These are phyloP conservation scores for Cryptococcus maquisensis DNA, from an alignment of 1,284 basidiomycete species.

Conservation along the genomic window DNA sequence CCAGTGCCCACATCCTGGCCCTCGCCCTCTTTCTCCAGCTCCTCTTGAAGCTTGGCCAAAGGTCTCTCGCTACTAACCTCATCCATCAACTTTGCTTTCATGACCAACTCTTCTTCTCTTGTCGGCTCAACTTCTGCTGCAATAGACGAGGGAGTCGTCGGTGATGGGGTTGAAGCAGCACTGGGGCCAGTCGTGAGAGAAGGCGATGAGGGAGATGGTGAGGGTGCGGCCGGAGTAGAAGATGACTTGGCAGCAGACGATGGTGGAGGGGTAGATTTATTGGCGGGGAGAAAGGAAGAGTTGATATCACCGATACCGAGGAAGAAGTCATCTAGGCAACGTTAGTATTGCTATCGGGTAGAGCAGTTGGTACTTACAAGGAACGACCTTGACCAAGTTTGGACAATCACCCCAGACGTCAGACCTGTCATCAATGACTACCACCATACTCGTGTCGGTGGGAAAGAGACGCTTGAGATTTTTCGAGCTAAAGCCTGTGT, in stretches of 20 bases:
- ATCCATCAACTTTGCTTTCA: slow-evolving; percentile 64
- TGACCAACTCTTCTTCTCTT: slow-evolving; percentile 17
- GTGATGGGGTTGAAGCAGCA: slow-evolving; percentile 8
- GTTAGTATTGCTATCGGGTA: background rate
- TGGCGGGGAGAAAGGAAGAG: slow-evolving; percentile 66
- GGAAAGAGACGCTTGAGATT: slow-evolving; percentile 87
- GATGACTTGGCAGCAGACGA: slow-evolving; percentile 4
- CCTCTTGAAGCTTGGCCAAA: slow-evolving; percentile 80
- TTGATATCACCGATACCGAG: slow-evolving; percentile 99
- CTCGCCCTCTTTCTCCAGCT: slow-evolving; percentile 51
- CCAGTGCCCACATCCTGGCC: background rate
- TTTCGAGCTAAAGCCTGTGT: slow-evolving; percentile 57
- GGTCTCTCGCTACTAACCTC: slow-evolving; percentile 82
- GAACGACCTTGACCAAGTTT: slow-evolving; percentile 92
- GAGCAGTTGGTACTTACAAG: slow-evolving; percentile 61
- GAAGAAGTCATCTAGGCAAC: slow-evolving; percentile 86
- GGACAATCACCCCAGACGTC: slow-evolving; percentile 93
- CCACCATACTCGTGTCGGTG: slow-evolving; percentile 96
- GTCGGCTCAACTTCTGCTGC: background rate
- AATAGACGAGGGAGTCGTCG: background rate
- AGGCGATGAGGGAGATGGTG: slow-evolving; percentile 2
- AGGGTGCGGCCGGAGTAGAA: background rate
- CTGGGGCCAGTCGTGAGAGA: background rate
- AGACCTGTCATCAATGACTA: slow-evolving; percentile 95
- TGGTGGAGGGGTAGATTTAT: slow-evolving; percentile 11